Base-by-base conservation (phyloP, 2,329 filamentous ascomycete species). In the Onygenales sp. region DNA sequence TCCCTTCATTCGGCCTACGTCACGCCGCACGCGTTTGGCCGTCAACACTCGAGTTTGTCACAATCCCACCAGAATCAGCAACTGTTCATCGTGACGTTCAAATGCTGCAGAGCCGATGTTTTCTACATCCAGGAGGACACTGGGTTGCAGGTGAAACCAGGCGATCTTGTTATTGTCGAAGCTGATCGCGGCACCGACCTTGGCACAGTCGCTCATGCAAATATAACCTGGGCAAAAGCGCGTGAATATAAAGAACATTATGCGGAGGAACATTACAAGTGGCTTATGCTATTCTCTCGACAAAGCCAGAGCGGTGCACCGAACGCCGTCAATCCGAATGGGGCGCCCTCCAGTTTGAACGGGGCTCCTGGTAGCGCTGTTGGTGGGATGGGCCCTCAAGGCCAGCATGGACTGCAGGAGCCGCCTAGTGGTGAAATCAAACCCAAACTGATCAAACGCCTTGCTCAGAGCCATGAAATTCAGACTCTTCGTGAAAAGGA, bases 231-330 rank as follows among this genome's bases (percentile, higher is more conserved):
- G 79, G 85, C 90, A 60, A 82, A 86, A 50, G 93, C 93, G 7
- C 91, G 93, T 64, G 86, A 93, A 47, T 75, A 90, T 60, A 95
- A 96, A 69, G 89, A 94, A 62, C 85, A 93, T 61, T 94, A 92
- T 60, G 87, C 87, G 2, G 89, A 96, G 67, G 90, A 97, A 67
- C 93, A 98, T 68, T 96, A 95, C 73, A 91, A 90, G 64, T 97
- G 92, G 89, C 79, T 98, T 51, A 95, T 97, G 87, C 93, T 97
- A 87, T 98, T 96, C 69, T 95, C 90, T 1, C 85, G 90, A 67
- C 87, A 83, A 65, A 88, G 73, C 60, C 77, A 67, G 58, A 68
- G 68, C 52, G 74, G 73, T 27, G 67, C 69, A 3, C 66, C 71
- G 10, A 70, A 67, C 50, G 66, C 69, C 5, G 66, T 70, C 46